Conservation (phyloP, 805 yeast species). For the Torulaspora delbrueckii region DNA sequence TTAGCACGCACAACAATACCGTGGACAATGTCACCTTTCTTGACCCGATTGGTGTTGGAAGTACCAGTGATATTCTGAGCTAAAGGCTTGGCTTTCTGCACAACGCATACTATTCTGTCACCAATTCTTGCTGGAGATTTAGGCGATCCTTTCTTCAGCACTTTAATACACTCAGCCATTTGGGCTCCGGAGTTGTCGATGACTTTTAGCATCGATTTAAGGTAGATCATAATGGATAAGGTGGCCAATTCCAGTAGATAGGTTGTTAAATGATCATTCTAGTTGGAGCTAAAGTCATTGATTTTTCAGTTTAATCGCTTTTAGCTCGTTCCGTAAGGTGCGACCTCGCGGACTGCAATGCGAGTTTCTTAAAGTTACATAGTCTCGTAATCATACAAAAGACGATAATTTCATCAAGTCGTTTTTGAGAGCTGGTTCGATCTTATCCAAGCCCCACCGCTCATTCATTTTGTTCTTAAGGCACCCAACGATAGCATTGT, state of each 20-base stretch:
- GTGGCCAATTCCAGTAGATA: not conserved
- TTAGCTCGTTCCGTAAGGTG: not conserved
- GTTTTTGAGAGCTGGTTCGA: slow-evolving; percentile 21
- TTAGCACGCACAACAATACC: slow-evolving; percentile 94
- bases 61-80: slow-evolving; percentile 69
- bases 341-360: not conserved
- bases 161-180: slow-evolving; percentile 92
- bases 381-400: slow-evolving; percentile 1
- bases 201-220: slow-evolving; percentile 82
- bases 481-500: slow-evolving; percentile 47
- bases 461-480: slow-evolving; percentile 47
- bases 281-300: not conserved
- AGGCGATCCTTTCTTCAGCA: slow-evolving; percentile 76
- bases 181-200: slow-evolving; percentile 96
- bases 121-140: slow-evolving; percentile 79
- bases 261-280: slow-evolving; percentile 3
- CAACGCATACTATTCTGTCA: slow-evolving; percentile 90
- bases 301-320: not conserved
- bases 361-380: slow-evolving; percentile 1
- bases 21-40: slow-evolving; percentile 92
- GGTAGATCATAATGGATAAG: slow-evolving; percentile 60
- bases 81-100: slow-evolving; percentile 81
- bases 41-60: slow-evolving; percentile 70
- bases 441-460: slow-evolving; percentile 46
- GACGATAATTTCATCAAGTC: slow-evolving; percentile 3